Percentiles rank a stretch among this genome's conserved stretches.
phyloP scores from a whole-genome alignment of 352 stramenopile species.

The Globisporangium paddicum region DNA sequence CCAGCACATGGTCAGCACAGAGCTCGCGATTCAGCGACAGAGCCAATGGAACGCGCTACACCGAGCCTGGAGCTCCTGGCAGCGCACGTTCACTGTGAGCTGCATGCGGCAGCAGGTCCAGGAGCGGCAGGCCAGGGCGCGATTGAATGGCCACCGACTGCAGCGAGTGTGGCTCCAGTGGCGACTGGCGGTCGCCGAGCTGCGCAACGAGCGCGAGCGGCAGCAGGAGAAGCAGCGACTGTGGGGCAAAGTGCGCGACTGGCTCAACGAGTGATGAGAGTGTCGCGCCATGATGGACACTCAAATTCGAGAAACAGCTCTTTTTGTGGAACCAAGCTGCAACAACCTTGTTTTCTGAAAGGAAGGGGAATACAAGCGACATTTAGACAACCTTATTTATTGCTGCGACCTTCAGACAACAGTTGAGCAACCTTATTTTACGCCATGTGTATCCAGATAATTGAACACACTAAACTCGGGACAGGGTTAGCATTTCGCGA shows the following conservation, averaged over 20 bases:
- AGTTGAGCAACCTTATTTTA: too few species aligned
- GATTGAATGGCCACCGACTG: constrained; percentile 17
- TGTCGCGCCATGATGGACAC: not conserved
- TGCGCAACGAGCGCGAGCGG: constrained; percentile 21
- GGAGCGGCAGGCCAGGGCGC: constrained; percentile 3
- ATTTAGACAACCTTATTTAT: too few species aligned
- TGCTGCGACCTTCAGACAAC: too few species aligned
- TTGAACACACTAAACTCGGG: too few species aligned
- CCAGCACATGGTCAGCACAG: constrained; percentile 14
- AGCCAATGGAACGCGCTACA: constrained; percentile 27
- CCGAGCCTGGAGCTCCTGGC: constrained; percentile 25
- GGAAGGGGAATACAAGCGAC: too few species aligned
- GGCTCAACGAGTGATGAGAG: constrained; percentile 39
- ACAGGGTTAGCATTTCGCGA: too few species aligned
- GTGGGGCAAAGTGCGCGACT: constrained; percentile 57
- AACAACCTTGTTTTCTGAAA: too few species aligned
- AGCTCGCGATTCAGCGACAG: constrained; percentile 26
- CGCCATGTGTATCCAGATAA: too few species aligned
- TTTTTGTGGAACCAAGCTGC: too few species aligned
- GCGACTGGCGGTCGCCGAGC: constrained; percentile 20
- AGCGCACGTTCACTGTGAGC: constrained; percentile 10
- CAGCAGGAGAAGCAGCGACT: constrained; percentile 48
- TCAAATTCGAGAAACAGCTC: constrained; percentile 1
- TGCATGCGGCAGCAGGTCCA: constrained; percentile 12
- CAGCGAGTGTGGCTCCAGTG: constrained; percentile 25